Evolutionary conservation across 768 basidiomycete genomes (phyloP), one percentile per base, ranked within the genome.

Genomic region (Pholiota molesta): DNA sequence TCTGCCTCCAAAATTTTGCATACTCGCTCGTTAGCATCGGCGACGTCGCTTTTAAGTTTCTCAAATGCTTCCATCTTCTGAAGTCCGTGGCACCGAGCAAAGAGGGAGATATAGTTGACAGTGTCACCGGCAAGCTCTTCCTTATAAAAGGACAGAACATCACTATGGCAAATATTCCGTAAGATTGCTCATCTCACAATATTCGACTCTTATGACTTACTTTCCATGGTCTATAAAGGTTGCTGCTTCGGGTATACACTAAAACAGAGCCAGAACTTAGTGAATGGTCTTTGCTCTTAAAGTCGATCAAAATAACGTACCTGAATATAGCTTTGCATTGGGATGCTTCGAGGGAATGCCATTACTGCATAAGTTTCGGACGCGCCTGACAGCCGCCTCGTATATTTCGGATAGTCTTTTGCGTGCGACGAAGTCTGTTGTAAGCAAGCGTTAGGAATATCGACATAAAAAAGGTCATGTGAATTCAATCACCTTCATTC

Each of bases 111-210:
- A 28, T 69, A 74, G 60, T 79, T 80, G 37, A 72, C 69, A 6
- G 62, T 61, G 55, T 80, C 80, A 2, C 72, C 74, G 0, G 57
- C 69, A 1, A 69, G 57, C 55, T 80, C 79, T 69, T 81, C 80
- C 60, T 81, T 74, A 55, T 80, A 76, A 57, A 80, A 80, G 0
- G 75, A 79, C 1, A 79, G 63, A 29, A 80, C 65, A 40, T 81
- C 79, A 59, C 79, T 80, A 40, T 42, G 11, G 13, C 1, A 26
- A 51, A 16, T 52, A 13, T 8, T 62, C 17, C 13, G 14, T 71
- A 26, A 21, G 19, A 49, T 49, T n/a, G 23, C 13, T n/a, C 6
- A 28, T 8, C 6, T 14, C 7, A 17, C 6, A 16, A 21, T 31
- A 4, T 31, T 31, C 9, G 31, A 31, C n/a, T n/a, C 13, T 10